Percentiles rank a stretch among this genome's conserved stretches.
These are phyloP conservation scores for Rubus idaeus DNA, from an alignment of 306 rosid genomes.

Conservation along the genomic window DNA sequence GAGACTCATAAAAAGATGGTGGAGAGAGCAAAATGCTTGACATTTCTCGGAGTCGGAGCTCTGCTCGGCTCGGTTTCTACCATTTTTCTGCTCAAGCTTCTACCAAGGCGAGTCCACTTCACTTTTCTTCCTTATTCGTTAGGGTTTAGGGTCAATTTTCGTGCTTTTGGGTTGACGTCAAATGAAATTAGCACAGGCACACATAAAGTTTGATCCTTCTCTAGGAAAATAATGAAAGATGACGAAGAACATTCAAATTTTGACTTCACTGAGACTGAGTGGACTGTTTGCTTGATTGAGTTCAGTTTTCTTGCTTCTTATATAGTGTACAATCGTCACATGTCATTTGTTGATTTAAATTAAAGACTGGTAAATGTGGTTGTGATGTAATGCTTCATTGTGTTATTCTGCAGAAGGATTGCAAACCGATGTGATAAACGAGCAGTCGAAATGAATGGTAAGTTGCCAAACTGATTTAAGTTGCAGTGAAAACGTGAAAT, in stretches of 20 bases:
- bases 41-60: slow-evolving; percentile 69
- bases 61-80: slow-evolving; percentile 80
- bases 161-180: background rate
- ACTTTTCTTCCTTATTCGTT: background rate
- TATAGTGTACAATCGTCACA: no score
- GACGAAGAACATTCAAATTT: no score
- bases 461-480: slow-evolving; percentile 10
- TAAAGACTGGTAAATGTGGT: background rate
- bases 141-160: background rate
- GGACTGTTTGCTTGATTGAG: no score
- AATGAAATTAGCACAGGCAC: background rate
- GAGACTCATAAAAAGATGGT: slow-evolving; percentile 5
- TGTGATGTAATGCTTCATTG: background rate
- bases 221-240: no score
- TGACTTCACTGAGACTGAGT: no score
- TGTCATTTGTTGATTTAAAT: background rate
- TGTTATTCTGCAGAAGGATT: slow-evolving; percentile 39
- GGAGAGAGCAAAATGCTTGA: slow-evolving; percentile 56
- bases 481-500: no score
- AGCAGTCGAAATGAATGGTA: slow-evolving; percentile 38
- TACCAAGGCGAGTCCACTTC: slow-evolving; percentile 24
- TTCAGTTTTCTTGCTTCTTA: no score
- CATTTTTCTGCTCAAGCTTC: slow-evolving; percentile 57
- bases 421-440: slow-evolving; percentile 25
- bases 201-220: no score